Base-by-base conservation (phyloP, 305 asterid species). In the Fraxinus sp. region DNA sequence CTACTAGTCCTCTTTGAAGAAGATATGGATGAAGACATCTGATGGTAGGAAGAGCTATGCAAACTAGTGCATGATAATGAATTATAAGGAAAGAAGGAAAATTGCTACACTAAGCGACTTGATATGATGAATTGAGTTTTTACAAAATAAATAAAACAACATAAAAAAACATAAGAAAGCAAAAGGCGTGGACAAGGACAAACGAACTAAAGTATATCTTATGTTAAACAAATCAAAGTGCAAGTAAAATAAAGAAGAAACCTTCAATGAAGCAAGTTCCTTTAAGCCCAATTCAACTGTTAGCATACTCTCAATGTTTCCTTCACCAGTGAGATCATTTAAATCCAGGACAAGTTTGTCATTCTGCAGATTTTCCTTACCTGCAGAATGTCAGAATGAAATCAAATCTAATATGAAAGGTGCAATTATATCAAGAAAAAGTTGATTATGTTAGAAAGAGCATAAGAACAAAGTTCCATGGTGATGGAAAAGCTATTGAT, bases 221-320 rank as follows among this genome's bases (percentile, higher is more conserved):
- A 72, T 22, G 57, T 10, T 14, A 78, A 37, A 4, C 46, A 75
- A 85, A 81, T 76, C 83, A 78, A 77, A 46, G 79, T 49, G 22
- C 35, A 86, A 83, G 57, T 77, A 74, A 26, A 77, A 36, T 78
- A 66, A 49, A 84, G 76, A 75, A 77, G 75, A 80, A 77, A 95
- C 99, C 99, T 96, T 93, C 86, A 96, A 86, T 7, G 97, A 92
- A 88, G 95, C 91, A 85, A 96, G 96, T 87, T 96, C 99, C 77
- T 93, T 96, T 82, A 96, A 87, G 36, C 98, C 99, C 97, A 90
- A 91, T 87, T 96, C 99, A 86, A 94, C 97, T 64, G 95, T 87
- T 83, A 96, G 95, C 96, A 93, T 93, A 92, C 97, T 96, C 90
- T 96, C 99, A 84, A 94, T 96, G 87, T 94, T 94, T 82, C 99